Evolutionary conservation across 2,329 filamentous ascomycete genomes (phyloP).

Genomic region (Aspergillus versicolor): DNA sequence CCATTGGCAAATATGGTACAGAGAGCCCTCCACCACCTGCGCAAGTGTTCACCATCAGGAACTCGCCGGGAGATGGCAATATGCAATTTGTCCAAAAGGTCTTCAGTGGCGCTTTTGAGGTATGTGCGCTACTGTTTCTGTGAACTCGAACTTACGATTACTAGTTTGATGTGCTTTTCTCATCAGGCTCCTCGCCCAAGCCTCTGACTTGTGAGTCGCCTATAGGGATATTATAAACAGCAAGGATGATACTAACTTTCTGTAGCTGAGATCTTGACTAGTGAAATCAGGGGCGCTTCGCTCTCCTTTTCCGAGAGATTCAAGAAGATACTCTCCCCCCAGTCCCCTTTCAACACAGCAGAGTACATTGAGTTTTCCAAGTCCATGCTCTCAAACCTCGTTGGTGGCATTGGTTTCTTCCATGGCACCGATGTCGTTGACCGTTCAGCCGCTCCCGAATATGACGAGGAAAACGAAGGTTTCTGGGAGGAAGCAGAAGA

Average conservation of each 20-base stretch:
- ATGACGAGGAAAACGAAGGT: slow-evolving; percentile 90
- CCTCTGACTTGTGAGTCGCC: slow-evolving; percentile 51
- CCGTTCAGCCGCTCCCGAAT: slow-evolving; percentile 85
- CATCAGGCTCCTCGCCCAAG: slow-evolving; percentile 66
- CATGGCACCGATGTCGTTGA: slow-evolving; percentile 85
- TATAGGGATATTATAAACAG: background rate
- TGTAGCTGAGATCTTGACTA: slow-evolving; percentile 62
- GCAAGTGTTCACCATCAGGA: slow-evolving; percentile 76
- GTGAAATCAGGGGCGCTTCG: slow-evolving; percentile 66
- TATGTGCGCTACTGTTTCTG: slow-evolving; percentile 22
- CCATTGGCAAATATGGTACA: slow-evolving; percentile 58
- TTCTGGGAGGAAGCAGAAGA: slow-evolving; percentile 92
- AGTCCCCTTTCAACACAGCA: slow-evolving; percentile 70
- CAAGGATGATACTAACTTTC: slow-evolving; percentile 10
- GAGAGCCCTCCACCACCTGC: slow-evolving; percentile 76
- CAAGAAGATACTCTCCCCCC: slow-evolving; percentile 66
- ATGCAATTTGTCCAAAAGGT: slow-evolving; percentile 87
- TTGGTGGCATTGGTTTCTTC: slow-evolving; percentile 95
- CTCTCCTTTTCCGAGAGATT: slow-evolving; percentile 74
- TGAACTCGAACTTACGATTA: slow-evolving; percentile 12
- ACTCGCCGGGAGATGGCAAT: slow-evolving; percentile 65
- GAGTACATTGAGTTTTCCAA: slow-evolving; percentile 79
- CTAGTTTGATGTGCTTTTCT: slow-evolving; percentile 86
- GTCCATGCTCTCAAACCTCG: slow-evolving; percentile 88
- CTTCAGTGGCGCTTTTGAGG: slow-evolving; percentile 81